Percentiles rank a stretch among this genome's conserved stretches.
phyloP scores from a whole-genome alignment of 495 filamentous ascomycete species.

The Pseudomonodictys pantanalensis region DNA sequence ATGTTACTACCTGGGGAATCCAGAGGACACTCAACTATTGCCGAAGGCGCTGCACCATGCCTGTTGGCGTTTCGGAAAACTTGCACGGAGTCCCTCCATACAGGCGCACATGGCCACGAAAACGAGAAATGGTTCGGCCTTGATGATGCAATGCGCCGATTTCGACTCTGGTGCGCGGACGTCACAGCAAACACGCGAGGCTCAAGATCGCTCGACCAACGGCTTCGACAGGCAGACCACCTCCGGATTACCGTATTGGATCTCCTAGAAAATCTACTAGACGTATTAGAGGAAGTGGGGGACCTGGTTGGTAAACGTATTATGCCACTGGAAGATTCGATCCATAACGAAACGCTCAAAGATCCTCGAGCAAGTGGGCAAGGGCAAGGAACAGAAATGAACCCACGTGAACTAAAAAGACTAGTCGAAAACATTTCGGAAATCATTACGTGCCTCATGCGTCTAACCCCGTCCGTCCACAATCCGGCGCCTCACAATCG shows the following conservation, averaged over 20 bases:
- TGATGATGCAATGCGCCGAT: constrained; percentile 41
- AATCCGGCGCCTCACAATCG: constrained; percentile 21
- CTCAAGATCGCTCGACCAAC: constrained; percentile 47
- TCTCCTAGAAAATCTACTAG: constrained; percentile 36
- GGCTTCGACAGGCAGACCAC: constrained; percentile 48
- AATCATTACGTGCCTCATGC: constrained; percentile 23
- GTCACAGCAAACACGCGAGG: constrained; percentile 47
- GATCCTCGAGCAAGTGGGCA: not conserved
- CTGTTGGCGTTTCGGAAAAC: constrained; percentile 4
- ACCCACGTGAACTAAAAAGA: constrained; percentile 14
- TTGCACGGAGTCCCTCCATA: not conserved
- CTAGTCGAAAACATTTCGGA: constrained; percentile 10
- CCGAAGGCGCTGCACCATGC: no score
- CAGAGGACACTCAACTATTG: no score
- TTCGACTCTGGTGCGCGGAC: constrained; percentile 49
- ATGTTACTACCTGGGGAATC: no score
- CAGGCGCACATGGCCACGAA: constrained; percentile 12
- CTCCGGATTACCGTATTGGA: constrained; percentile 41
- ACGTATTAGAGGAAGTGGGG: constrained; percentile 1
- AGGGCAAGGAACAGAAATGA: no score
- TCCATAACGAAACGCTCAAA: constrained; percentile 3
- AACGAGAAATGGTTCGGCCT: constrained; percentile 2
- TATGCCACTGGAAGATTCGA: constrained; percentile 12
- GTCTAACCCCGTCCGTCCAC: constrained; percentile 16
- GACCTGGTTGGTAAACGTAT: constrained; percentile 1